Evolutionary conservation across 192 early-diverging fungal genomes (phyloP).

Genomic region (Backusella luteola): DNA sequence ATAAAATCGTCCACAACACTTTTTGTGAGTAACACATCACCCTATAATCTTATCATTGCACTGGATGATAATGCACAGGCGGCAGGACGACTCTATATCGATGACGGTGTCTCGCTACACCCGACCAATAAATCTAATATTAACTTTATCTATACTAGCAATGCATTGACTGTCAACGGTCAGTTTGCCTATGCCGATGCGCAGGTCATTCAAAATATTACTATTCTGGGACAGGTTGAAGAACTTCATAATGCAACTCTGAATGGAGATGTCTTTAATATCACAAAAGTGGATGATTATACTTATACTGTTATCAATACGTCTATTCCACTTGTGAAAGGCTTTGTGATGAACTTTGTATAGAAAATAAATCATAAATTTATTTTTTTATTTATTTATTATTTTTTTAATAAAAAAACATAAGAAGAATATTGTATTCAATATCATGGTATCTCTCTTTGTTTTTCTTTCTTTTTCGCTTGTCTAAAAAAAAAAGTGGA

Average conservation of each 20-base stretch:
- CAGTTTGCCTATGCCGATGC: constrained; percentile 17
- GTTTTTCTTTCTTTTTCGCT: no score
- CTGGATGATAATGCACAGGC: constrained; percentile 46
- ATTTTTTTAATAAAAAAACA: no score
- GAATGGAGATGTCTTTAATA: not conserved
- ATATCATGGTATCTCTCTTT: no score
- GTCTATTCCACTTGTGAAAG: not conserved
- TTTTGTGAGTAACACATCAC: constrained; percentile 41
- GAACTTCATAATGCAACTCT: not conserved
- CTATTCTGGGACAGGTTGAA: not conserved
- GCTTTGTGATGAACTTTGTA: not conserved
- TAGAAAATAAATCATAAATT: not conserved
- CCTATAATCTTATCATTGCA: constrained; percentile 54
- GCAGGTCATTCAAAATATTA: not conserved
- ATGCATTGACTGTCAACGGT: constrained; percentile 18
- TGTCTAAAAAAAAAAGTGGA: no score
- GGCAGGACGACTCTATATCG: constrained; percentile 53
- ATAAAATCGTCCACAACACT: constrained; percentile 40
- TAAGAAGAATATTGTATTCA: no score
- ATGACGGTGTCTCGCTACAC: constrained; percentile 58
- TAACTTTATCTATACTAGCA: constrained; percentile 6
- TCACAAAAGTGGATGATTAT: not conserved
- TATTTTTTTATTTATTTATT: no score
- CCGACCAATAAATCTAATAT: constrained; percentile 14
- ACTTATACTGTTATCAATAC: not conserved